Percentiles rank a stretch among this genome's conserved stretches.
Conservation (phyloP, 192 early-diverging fungal species). For the Umbelopsis ramanniana region DNA sequence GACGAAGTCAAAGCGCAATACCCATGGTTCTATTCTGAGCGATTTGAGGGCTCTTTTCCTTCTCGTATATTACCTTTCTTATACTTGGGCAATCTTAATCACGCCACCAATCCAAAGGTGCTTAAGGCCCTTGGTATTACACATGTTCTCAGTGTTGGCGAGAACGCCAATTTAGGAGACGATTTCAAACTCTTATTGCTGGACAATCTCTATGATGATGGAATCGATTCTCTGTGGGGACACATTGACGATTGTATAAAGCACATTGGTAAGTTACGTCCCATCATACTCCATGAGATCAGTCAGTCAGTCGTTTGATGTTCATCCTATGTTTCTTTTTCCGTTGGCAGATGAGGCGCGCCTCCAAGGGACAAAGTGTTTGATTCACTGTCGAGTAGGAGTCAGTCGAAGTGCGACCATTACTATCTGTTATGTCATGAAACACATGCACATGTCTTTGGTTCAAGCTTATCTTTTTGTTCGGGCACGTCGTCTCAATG, state of each 20-base stretch:
- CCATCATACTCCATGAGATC: no score
- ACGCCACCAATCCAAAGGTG: constrained; percentile 63
- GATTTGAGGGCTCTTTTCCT: constrained; percentile 67
- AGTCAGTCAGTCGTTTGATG: no score
- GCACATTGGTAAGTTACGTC: constrained; percentile 62
- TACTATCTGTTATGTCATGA: constrained; percentile 63
- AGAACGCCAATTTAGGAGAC: constrained; percentile 51
- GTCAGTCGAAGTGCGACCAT: constrained; percentile 63
- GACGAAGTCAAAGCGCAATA: constrained; percentile 24
- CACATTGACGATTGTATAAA: constrained; percentile 51
- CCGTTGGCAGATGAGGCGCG: constrained; percentile 60
- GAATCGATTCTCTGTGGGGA: constrained; percentile 57
- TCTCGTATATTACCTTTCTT: constrained; percentile 60
- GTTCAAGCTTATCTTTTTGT: constrained; percentile 61
- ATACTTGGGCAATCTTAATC: constrained; percentile 64
- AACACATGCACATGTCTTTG: constrained; percentile 49
- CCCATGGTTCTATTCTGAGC: constrained; percentile 57
- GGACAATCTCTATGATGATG: constrained; percentile 65
- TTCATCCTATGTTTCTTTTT: no score
- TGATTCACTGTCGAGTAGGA: constrained; percentile 66
- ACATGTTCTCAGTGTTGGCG: constrained; percentile 62
- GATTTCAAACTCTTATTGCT: constrained; percentile 53
- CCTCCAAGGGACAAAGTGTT: constrained; percentile 33
- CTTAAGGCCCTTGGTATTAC: constrained; percentile 55
- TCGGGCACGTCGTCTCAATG: constrained; percentile 61